Conservation (phyloP, 345 rosid species). For the Hibiscus syriacus region DNA sequence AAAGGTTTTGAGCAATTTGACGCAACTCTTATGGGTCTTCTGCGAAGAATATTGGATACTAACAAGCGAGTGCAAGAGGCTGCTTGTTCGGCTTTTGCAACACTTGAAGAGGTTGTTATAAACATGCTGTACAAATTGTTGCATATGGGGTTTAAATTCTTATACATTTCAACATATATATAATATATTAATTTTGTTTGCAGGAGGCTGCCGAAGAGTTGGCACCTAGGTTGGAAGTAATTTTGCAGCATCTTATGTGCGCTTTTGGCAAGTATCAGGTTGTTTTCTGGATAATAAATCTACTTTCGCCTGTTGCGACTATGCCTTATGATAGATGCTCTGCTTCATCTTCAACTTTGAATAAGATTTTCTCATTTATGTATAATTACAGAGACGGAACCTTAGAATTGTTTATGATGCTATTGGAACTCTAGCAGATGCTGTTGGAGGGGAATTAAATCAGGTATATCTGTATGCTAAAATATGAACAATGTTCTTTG, state of each 20-base stretch:
- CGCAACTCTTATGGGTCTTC: conserved; percentile 73
- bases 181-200: conserved; percentile 8
- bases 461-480: conserved; percentile 39
- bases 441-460: conserved; percentile 83
- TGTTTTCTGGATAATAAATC: conserved; percentile 8
- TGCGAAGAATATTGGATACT: conserved; percentile 71
- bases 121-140: conserved; percentile 1
- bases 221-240: conserved; percentile 69
- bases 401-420: conserved; percentile 97
- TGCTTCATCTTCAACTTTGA: background rate
- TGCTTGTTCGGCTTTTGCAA: conserved; percentile 98
- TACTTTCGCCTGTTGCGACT: background rate
- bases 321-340: background rate
- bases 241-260: conserved; percentile 87
- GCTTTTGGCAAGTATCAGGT: conserved; percentile 99
- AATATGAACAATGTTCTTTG: background rate
- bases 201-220: conserved; percentile 93
- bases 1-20: conserved; percentile 81
- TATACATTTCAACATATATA: conserved; percentile 11
- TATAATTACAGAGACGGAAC: conserved; percentile 63
- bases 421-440: conserved; percentile 96
- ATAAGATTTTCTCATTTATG: background rate
- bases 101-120: conserved; percentile 79
- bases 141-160: conserved; percentile 7
- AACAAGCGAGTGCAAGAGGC: conserved; percentile 99